Evolutionary conservation across 73 alveolate species (phyloP).

Genomic region (Symbiodinium pilosum): DNA sequence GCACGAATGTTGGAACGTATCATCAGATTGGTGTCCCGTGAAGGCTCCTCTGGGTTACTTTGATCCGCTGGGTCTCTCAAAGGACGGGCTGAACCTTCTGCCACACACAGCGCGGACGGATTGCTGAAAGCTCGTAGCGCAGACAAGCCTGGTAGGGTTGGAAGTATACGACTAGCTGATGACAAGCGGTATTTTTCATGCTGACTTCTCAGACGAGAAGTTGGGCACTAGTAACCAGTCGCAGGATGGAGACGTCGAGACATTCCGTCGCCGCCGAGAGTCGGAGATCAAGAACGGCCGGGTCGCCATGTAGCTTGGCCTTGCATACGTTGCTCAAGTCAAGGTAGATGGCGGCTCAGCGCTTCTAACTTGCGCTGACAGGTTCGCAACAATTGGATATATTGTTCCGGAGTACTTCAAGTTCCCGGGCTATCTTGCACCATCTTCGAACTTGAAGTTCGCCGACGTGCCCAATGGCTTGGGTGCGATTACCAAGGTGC

Average conservation of each 20-base stretch:
- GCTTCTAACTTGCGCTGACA: neutral
- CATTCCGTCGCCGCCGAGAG: neutral
- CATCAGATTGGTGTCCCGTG: neutral
- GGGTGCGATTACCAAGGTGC: conserved; percentile 61
- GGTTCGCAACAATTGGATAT: neutral
- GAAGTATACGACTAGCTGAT: neutral
- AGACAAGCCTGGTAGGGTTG: neutral
- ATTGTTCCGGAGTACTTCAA: conserved; percentile 22
- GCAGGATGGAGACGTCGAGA: neutral
- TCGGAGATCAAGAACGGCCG: neutral
- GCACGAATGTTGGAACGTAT: neutral
- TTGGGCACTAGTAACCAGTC: neutral
- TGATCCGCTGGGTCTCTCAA: conserved; percentile 46
- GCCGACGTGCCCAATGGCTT: conserved; percentile 89
- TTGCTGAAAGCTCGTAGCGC: neutral
- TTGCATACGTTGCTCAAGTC: neutral
- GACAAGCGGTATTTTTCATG: neutral
- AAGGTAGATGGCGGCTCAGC: neutral
- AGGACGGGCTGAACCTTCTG: neutral
- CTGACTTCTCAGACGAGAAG: neutral
- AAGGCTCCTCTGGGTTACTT: conserved; percentile 85
- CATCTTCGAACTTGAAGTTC: conserved; percentile 41
- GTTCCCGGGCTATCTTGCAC: conserved; percentile 51
- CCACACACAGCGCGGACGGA: neutral
- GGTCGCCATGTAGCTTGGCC: conserved; percentile 3